A percentile compares a stretch with the other conserved stretches of the same genome.
Conservation (phyloP, 768 basidiomycete species). For the Candolleomyces eurysporus region DNA sequence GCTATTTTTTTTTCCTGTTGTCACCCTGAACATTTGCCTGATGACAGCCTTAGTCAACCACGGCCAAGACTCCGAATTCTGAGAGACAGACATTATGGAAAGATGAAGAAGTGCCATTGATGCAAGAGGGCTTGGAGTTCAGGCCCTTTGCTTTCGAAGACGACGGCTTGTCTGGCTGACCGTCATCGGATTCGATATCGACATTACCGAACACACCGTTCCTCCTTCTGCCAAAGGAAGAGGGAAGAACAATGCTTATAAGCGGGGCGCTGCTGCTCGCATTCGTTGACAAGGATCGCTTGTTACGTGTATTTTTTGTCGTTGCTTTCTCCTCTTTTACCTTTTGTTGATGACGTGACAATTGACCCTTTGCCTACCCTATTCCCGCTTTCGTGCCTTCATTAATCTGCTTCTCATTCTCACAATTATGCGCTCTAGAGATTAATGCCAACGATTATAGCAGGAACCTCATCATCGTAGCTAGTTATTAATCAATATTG, state of each 20-base stretch:
- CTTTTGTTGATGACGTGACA: not conserved
- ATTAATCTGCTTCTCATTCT: too few relatives aligned
- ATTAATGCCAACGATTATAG: too few relatives aligned
- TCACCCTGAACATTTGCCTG: not conserved
- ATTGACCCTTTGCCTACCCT: too few relatives aligned
- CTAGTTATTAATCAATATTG: too few relatives aligned
- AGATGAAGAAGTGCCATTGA: constrained; percentile 39
- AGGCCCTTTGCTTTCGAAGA: constrained; percentile 30
- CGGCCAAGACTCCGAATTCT: constrained; percentile 29
- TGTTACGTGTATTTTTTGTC: not conserved
- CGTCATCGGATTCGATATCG: constrained; percentile 34
- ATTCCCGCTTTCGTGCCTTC: too few relatives aligned
- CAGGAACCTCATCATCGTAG: too few relatives aligned
- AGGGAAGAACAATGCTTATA: constrained; percentile 6
- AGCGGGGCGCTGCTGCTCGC: not conserved
- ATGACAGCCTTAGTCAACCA: constrained; percentile 11
- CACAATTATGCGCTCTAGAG: too few relatives aligned
- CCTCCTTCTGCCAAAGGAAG: constrained; percentile 2
- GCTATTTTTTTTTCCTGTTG: constrained; percentile 13
- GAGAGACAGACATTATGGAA: constrained; percentile 54
- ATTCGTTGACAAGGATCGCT: not conserved
- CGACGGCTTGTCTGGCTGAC: constrained; percentile 31
- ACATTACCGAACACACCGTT: constrained; percentile 32
- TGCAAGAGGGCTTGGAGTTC: constrained; percentile 46
- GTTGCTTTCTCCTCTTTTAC: not conserved